Conservation (phyloP, 208 protist species). For the Acanthamoeba healyi region DNA sequence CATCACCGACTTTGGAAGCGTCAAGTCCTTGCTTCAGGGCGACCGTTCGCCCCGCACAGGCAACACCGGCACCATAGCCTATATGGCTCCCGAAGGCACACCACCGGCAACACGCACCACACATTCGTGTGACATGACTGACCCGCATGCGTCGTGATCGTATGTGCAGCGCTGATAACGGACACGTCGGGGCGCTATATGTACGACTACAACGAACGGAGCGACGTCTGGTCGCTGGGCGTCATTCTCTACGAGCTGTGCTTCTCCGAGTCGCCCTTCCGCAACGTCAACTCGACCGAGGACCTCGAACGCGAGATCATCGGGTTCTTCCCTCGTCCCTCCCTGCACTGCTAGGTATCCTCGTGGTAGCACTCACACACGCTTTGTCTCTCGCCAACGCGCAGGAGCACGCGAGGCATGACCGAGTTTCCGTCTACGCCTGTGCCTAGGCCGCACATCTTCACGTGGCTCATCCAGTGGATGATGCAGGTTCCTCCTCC, state of each 20-base stretch:
- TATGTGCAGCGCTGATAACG: no score
- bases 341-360: no score
- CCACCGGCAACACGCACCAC: no score
- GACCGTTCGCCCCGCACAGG: not conserved
- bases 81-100: conserved; percentile 59
- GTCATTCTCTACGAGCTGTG: conserved; percentile 85
- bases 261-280: conserved; percentile 60
- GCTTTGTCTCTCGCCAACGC: no score
- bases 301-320: conserved; percentile 47
- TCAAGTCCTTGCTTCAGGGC: conserved; percentile 11
- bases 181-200: conserved; percentile 7
- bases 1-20: conserved; percentile 62
- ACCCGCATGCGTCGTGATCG: no score
- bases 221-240: conserved; percentile 85
- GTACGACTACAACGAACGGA: conserved; percentile 72
- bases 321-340: not conserved
- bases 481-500: conserved; percentile 40
- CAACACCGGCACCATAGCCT: conserved; percentile 57
- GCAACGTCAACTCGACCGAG: not conserved
- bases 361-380: no score
- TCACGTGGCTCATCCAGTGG: conserved; percentile 35
- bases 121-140: no score
- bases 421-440: not conserved
- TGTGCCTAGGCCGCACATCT: not conserved
- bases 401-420: not conserved